Base-by-base conservation (phyloP, 371 early-diverging fungal species). In the Blakeslea trispora region DNA sequence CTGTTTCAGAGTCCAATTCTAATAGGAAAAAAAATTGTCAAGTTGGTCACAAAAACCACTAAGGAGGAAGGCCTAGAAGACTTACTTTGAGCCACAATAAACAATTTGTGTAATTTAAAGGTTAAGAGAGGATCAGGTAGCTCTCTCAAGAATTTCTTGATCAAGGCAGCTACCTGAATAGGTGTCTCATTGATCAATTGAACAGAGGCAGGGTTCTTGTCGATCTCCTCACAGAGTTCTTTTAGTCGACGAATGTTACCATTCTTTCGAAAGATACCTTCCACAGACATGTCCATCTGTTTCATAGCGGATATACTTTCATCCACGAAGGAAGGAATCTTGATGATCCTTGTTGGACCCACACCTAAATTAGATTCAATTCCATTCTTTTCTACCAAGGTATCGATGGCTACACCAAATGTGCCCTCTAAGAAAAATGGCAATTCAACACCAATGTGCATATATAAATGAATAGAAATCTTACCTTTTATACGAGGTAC, bases 241-340 rank as follows among this genome's bases (percentile, higher is more conserved):
- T 91, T 90, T 43, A 96, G 77, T 24, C 89, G 72, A 41, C 91
- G 81, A 56, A 98, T 95, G 66, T 98, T 97, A 15, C 98, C 98
- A 63, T 94, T 98, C 69, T 96, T 97, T 53, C 98, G 83, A 81
- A 98, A 98, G 7, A 97, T 88, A 7, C 98, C 98, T 74, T 97
- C 97, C 8, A 89, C 84, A 0, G 80, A 68, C 74, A 98, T 77
- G 67, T 95, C 92, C 89, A 64, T 92, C 37, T 80, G 72, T 24
- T 83, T 82, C 79, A 96, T 77, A 1, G 85, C 83, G 0, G 81
- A 79, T 46, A 96, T 87, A 63, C 88, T 84, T 35, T 83, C 79
- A 50, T 97, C 95, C 34, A 97, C 77, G 69, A 97, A 88, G 45
- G 81, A 73, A 23, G 98, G 98, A 17, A 97, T 86, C 19, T 86